Evolutionary conservation across 1,284 basidiomycete species (phyloP).

Genomic region (Sanghuangporus weigelae): DNA sequence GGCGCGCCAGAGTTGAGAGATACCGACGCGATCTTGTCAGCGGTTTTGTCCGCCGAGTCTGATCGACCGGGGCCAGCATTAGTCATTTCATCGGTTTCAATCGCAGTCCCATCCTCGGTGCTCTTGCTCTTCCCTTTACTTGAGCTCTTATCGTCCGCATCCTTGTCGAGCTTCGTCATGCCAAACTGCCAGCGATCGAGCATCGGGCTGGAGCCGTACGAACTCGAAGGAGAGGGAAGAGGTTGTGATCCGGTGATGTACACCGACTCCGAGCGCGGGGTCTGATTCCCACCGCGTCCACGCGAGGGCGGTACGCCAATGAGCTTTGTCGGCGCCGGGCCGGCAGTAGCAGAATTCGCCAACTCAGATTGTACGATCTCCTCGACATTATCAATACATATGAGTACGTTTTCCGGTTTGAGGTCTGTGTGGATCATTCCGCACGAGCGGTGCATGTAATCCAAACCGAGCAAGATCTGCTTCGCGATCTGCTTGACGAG

Average conservation of each 20-base stretch:
- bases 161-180: slow-evolving; percentile 74
- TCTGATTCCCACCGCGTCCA: slow-evolving; percentile 96
- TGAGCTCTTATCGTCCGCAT: slow-evolving; percentile 20
- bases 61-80: slow-evolving; percentile 23
- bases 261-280: slow-evolving; percentile 82
- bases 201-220: slow-evolving; percentile 71
- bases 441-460: slow-evolving; percentile 97
- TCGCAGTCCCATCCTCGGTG: slow-evolving; percentile 31
- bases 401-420: slow-evolving; percentile 97
- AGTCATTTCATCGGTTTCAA: slow-evolving; percentile 21
- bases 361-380: slow-evolving; percentile 87
- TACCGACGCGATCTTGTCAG: slow-evolving; percentile 63
- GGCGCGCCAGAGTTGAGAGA: slow-evolving; percentile 44
- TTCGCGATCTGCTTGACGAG: slow-evolving; percentile 97
- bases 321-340: slow-evolving; percentile 65
- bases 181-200: slow-evolving; percentile 90
- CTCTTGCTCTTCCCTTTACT: slow-evolving; percentile 73
- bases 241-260: slow-evolving; percentile 96
- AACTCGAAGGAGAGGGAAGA: slow-evolving; percentile 74
- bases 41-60: slow-evolving; percentile 41
- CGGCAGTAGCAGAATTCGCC: slow-evolving; percentile 43
- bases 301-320: slow-evolving; percentile 95
- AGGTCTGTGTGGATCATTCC: slow-evolving; percentile 94
- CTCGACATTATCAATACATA: slow-evolving; percentile 97
- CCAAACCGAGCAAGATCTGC: slow-evolving; percentile 91